Base-by-base conservation (phyloP, 78 protist species). In the Pigoraptor vietnamica region DNA sequence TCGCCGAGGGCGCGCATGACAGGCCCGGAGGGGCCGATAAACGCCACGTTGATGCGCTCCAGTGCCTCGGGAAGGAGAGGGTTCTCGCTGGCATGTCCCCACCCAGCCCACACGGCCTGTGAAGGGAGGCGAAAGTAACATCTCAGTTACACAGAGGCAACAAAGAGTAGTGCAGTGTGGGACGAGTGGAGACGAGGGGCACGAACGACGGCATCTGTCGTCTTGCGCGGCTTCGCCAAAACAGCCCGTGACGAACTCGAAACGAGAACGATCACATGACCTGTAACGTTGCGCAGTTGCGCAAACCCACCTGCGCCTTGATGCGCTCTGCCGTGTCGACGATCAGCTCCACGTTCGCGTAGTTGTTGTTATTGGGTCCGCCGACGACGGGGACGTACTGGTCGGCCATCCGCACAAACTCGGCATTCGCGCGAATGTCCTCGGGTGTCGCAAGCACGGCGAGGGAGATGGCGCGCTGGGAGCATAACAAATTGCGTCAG, bases 61-160 rank as follows among this genome's bases (percentile, higher is more conserved):
- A 97, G 94, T 21, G 79, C 39, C 2, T 91, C 92, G 23, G 99
- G 99, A 0, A 98, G 95, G 40, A 83, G 48, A 29, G 99, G 99
- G 90, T 98, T 98, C 91, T 98, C 99, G 0, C 97, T 93, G 23
- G 99, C 99, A 37, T 98, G 99, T 25, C 99, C 99, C 99, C 99
- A 98, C 23, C 99, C 99, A 0, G 99, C 97, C 98, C 98, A 98
- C 32, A 98, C 98, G 23, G 98, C 99, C 29, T 98, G 96, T 14
- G n/a, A n/a, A n/a, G n/a, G n/a, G n/a, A n/a, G n/a, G n/a, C n/a
- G n/a, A n/a, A n/a, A n/a, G n/a, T n/a, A n/a, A n/a, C n/a, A n/a
- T n/a, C n/a, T n/a, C n/a, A n/a, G n/a, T n/a, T n/a, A n/a, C n/a
- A n/a, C n/a, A n/a, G n/a, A n/a, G n/a, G n/a, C n/a, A n/a, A n/a